Percentiles rank a stretch among this genome's conserved stretches.
These are phyloP conservation scores for Punica granatum DNA, from an alignment of 345 rosid species.

Conservation along the genomic window DNA sequence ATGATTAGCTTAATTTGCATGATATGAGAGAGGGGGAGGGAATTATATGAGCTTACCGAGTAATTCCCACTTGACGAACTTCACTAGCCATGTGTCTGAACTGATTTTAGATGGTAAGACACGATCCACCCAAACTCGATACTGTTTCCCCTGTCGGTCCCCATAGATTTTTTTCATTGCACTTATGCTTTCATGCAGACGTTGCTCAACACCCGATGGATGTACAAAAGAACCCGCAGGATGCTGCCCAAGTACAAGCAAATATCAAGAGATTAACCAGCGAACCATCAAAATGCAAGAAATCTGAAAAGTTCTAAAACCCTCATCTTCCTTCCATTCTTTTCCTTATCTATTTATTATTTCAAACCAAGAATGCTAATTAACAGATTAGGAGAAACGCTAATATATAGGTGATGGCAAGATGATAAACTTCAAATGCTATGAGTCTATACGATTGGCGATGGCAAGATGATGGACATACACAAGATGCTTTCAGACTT, in stretches of 20 bases:
- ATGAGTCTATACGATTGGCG: slow-evolving; percentile 3
- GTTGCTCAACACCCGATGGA: slow-evolving; percentile 67
- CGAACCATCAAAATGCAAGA: not conserved
- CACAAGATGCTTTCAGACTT: slow-evolving; percentile 59
- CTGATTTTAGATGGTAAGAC: slow-evolving; percentile 47
- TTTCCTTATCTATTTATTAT: not conserved
- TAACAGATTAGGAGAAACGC: not conserved
- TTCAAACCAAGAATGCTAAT: not conserved
- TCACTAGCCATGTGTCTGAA: slow-evolving; percentile 60
- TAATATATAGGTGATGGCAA: not conserved
- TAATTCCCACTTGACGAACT: slow-evolving; percentile 72
- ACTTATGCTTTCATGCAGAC: slow-evolving; percentile 44
- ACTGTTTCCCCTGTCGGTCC: slow-evolving; percentile 68
- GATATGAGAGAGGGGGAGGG: not conserved
- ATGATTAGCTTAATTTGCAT: not conserved
- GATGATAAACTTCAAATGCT: not conserved
- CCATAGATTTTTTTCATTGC: slow-evolving; percentile 49
- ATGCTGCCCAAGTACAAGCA: slow-evolving; percentile 35
- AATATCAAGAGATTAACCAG: not conserved
- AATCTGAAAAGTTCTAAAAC: not conserved
- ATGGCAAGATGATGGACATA: slow-evolving; percentile 31
- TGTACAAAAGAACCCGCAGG: slow-evolving; percentile 44
- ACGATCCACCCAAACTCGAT: slow-evolving; percentile 77
- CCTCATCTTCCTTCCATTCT: not conserved
- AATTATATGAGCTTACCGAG: slow-evolving; percentile 37